These are phyloP conservation scores for Cladosporium cucumerinum DNA, from an alignment of 2,329 filamentous ascomycete species.

Conservation along the genomic window DNA sequence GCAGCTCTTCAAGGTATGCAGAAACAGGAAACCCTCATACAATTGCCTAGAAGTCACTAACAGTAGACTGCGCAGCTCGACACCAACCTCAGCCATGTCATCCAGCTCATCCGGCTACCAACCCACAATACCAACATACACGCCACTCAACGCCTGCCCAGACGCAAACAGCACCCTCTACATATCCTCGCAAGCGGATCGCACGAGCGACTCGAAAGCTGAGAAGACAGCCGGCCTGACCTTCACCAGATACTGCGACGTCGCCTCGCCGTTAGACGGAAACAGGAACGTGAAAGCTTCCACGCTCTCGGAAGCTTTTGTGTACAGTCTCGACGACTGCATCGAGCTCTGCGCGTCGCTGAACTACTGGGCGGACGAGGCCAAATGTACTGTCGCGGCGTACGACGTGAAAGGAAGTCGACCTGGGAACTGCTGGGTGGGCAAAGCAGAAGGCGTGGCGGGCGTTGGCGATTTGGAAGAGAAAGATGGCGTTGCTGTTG, in stretches of 20 bases:
- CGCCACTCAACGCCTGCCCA: constrained; percentile 32
- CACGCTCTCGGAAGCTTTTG: constrained; percentile 31
- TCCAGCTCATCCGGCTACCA: constrained; percentile 26
- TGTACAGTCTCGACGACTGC: constrained; percentile 37
- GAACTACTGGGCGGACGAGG: constrained; percentile 26
- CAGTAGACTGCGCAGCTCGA: neutral
- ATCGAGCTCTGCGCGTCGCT: constrained; percentile 35
- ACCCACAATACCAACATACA: constrained; percentile 33
- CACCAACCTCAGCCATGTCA: constrained; percentile 21
- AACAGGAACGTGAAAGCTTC: constrained; percentile 13
- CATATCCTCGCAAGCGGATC: constrained; percentile 22
- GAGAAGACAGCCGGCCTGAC: constrained; percentile 21
- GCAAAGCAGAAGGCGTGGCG: constrained; percentile 20
- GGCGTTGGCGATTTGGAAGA: neutral
- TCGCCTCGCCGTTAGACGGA: constrained; percentile 27
- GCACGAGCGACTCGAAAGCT: neutral
- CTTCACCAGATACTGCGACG: constrained; percentile 36
- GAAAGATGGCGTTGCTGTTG: constrained; percentile 18
- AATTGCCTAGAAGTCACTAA: neutral
- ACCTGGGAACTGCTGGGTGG: constrained; percentile 35
- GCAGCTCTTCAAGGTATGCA: neutral
- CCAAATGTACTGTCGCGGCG: constrained; percentile 33
- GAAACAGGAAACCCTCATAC: neutral
- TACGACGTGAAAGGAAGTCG: constrained; percentile 27
- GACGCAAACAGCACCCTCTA: constrained; percentile 32